These are phyloP conservation scores for Beauveria brongniartii DNA, from an alignment of 2,329 filamentous ascomycete species.

Conservation along the genomic window DNA sequence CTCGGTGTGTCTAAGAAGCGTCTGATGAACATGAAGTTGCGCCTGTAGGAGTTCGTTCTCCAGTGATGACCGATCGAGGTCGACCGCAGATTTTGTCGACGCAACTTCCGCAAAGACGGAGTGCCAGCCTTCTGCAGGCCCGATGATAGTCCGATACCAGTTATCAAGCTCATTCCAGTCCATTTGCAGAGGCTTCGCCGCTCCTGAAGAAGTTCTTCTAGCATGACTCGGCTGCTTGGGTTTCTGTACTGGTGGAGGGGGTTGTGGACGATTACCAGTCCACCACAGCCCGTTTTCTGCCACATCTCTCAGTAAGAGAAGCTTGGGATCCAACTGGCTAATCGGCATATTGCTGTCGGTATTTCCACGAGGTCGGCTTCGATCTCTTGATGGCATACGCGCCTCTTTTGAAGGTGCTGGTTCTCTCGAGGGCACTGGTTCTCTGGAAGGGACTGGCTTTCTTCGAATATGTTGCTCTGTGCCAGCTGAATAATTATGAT, in stretches of 20 bases:
- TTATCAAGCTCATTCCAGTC: slow-evolving; percentile 64
- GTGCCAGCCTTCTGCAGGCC: slow-evolving; percentile 61
- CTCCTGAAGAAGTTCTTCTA: neutral
- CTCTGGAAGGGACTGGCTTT: slow-evolving; percentile 22
- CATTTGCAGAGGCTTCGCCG: slow-evolving; percentile 51
- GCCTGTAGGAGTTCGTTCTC: slow-evolving; percentile 45
- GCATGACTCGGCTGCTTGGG: neutral
- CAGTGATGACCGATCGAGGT: slow-evolving; percentile 33
- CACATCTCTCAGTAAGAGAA: slow-evolving; percentile 64
- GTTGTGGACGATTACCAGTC: slow-evolving; percentile 44
- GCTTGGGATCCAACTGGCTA: slow-evolving; percentile 62
- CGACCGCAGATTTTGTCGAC: slow-evolving; percentile 20
- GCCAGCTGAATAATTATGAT: slow-evolving; percentile 9
- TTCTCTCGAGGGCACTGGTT: slow-evolving; percentile 27
- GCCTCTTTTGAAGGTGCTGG: slow-evolving; percentile 24
- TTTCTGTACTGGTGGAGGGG: neutral
- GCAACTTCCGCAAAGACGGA: slow-evolving; percentile 47
- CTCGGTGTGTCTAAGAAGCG: slow-evolving; percentile 71
- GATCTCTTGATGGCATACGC: slow-evolving; percentile 24
- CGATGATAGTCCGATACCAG: slow-evolving; percentile 67
- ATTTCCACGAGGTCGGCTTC: slow-evolving; percentile 12
- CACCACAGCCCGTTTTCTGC: slow-evolving; percentile 80
- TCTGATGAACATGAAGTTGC: slow-evolving; percentile 59
- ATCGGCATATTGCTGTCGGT: slow-evolving; percentile 23
- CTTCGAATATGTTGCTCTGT: slow-evolving; percentile 16